phyloP scores from a whole-genome alignment of 1,284 basidiomycete genomes.

The Naganishia albida region DNA sequence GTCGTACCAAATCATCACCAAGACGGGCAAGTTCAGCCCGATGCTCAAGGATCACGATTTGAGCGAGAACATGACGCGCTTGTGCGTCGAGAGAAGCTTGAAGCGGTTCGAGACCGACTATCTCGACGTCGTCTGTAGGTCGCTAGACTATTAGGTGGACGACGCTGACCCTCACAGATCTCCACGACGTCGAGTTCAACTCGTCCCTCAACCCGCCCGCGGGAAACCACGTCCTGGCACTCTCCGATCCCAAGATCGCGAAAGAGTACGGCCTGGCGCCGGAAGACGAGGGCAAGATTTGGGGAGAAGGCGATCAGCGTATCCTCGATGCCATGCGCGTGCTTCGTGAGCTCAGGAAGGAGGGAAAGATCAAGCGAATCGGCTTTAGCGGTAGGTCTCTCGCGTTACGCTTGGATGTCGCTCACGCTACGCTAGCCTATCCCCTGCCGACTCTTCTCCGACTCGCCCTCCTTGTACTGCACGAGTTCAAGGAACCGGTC shows the following conservation, averaged over 20 bases:
- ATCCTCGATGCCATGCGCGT: slow-evolving; percentile 73
- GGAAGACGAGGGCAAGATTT: slow-evolving; percentile 53
- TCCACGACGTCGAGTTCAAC: slow-evolving; percentile 93
- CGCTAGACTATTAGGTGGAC: no score
- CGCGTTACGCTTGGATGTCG: slow-evolving; percentile 74
- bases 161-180: slow-evolving; percentile 51
- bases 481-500: slow-evolving; percentile 61
- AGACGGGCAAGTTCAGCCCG: slow-evolving; percentile 82
- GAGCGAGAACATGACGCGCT: slow-evolving; percentile 69
- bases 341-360: slow-evolving; percentile 71
- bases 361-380: slow-evolving; percentile 74
- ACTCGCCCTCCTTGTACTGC: slow-evolving; percentile 69
- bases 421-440: slow-evolving; percentile 71
- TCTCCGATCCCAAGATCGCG: slow-evolving; percentile 28
- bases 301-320: slow-evolving; percentile 76
- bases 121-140: slow-evolving; percentile 72
- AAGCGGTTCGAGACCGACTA: slow-evolving; percentile 75
- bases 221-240: slow-evolving; percentile 52
- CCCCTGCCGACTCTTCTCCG: slow-evolving; percentile 87
- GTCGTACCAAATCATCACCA: slow-evolving; percentile 85
- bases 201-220: slow-evolving; percentile 59
- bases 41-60: slow-evolving; percentile 66
- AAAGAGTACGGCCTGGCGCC: slow-evolving; percentile 45
- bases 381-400: slow-evolving; percentile 73
- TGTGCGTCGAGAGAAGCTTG: slow-evolving; percentile 71